Conservation (phyloP, 1,284 basidiomycete species). For the Trichosporon sp. region DNA sequence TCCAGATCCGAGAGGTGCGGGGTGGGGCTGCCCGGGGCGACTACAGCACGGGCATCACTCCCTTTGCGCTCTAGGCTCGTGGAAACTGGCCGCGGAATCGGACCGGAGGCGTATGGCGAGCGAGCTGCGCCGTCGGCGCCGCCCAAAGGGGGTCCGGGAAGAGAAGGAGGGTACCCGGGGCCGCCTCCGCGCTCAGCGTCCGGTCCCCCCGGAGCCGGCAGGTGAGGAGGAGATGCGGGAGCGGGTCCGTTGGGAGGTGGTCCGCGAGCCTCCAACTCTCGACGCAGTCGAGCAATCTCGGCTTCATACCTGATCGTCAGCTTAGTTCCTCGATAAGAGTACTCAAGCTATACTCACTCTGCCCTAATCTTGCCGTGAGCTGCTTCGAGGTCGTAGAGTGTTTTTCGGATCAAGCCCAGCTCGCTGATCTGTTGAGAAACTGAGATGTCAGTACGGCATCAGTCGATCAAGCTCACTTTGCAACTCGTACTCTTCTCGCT, state of each 20-base stretch:
- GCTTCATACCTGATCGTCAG: slow-evolving; percentile 57
- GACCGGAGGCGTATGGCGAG: slow-evolving; percentile 14
- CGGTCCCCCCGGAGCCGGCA: slow-evolving; percentile 25
- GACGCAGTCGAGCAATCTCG: slow-evolving; percentile 61
- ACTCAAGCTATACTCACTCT: slow-evolving; percentile 47
- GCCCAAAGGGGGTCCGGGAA: slow-evolving; percentile 31
- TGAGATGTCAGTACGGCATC: slow-evolving; percentile 33
- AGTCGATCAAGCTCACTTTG: slow-evolving; percentile 60
- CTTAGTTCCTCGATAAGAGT: neutral
- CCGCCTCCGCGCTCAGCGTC: slow-evolving; percentile 1
- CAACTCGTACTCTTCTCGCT: slow-evolving; percentile 83
- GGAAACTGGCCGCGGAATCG: slow-evolving; percentile 34
- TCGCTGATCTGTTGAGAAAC: slow-evolving; percentile 67
- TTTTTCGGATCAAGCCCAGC: slow-evolving; percentile 64
- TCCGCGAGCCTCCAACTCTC: slow-evolving; percentile 56
- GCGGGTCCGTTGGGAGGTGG: slow-evolving; percentile 28
- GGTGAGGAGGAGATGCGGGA: slow-evolving; percentile 17
- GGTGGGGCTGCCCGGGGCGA: slow-evolving; percentile 20
- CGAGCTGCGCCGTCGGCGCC: slow-evolving; percentile 23
- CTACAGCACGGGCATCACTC: slow-evolving; percentile 15
- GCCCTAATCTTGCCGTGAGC: slow-evolving; percentile 65
- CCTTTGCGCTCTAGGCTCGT: slow-evolving; percentile 36
- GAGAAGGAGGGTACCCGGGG: slow-evolving; percentile 7
- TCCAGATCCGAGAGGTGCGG: slow-evolving; percentile 50
- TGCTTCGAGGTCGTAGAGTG: slow-evolving; percentile 69